Conservation (phyloP, 257 asterid genomes). For the Cinchona pubescens region DNA sequence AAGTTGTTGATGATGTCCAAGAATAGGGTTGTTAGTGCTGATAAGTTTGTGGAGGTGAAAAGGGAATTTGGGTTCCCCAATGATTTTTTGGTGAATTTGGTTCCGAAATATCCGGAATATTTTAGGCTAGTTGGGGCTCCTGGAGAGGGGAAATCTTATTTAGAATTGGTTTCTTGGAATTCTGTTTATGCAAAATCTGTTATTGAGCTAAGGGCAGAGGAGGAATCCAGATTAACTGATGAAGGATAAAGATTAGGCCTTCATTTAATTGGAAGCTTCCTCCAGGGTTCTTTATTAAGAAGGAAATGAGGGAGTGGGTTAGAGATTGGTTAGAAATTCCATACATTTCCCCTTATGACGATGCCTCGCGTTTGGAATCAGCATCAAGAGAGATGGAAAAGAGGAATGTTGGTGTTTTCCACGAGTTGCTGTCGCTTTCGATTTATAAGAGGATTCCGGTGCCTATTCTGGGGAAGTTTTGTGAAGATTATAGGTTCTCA, state of each 20-base stretch:
- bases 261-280: slow-evolving; percentile 77
- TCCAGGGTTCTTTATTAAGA: slow-evolving; percentile 59
- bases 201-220: slow-evolving; percentile 73
- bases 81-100: slow-evolving; percentile 66
- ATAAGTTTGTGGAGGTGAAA: slow-evolving; percentile 76
- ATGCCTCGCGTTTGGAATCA: slow-evolving; percentile 53
- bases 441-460: slow-evolving; percentile 68
- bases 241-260: slow-evolving; percentile 65
- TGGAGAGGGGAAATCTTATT: slow-evolving; percentile 64
- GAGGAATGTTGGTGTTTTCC: slow-evolving; percentile 82
- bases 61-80: slow-evolving; percentile 89
- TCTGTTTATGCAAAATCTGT: slow-evolving; percentile 54
- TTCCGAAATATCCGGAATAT: slow-evolving; percentile 62
- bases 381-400: slow-evolving; percentile 86
- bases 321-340: slow-evolving; percentile 92
- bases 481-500: slow-evolving; percentile 74
- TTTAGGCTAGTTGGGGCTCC: slow-evolving; percentile 58
- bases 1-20: slow-evolving; percentile 83
- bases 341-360: slow-evolving; percentile 78
- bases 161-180: slow-evolving; percentile 61
- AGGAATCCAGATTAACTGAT: slow-evolving; percentile 66
- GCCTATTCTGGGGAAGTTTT: slow-evolving; percentile 62
- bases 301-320: slow-evolving; percentile 95
- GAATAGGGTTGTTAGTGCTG: slow-evolving; percentile 53
- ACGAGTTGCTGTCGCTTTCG: slow-evolving; percentile 76